Evolutionary conservation across 495 filamentous ascomycete species (phyloP).

Genomic region (Tuber brumale): DNA sequence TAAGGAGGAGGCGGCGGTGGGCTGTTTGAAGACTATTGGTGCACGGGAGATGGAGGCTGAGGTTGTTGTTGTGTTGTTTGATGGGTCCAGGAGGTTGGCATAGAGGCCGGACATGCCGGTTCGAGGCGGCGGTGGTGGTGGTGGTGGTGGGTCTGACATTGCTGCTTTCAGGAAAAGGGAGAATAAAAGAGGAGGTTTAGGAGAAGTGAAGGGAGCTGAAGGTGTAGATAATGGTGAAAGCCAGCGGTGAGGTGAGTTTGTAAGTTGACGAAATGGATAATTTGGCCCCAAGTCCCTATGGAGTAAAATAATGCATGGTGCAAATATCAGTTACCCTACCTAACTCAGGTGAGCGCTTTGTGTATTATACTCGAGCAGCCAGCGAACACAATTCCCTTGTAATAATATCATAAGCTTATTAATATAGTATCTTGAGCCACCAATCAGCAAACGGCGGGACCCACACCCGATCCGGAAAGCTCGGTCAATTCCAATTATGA

Average conservation of each 20-base stretch:
- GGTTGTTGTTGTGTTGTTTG: constrained; percentile 40
- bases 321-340: constrained; percentile 11
- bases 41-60: constrained; percentile 54
- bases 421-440: neutral
- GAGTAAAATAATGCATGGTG: neutral
- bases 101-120: constrained; percentile 49
- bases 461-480: neutral
- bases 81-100: constrained; percentile 56
- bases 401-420: neutral
- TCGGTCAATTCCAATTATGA: neutral
- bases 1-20: constrained; percentile 21
- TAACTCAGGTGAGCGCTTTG: neutral
- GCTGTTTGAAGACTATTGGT: constrained; percentile 68
- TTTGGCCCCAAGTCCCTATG: neutral
- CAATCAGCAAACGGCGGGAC: neutral
- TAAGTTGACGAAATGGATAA: neutral
- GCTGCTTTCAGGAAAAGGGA: neutral
- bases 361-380: too few species aligned
- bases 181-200: neutral
- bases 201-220: neutral
- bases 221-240: neutral
- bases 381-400: neutral
- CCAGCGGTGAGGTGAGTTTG: neutral
- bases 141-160: constrained; percentile 29
- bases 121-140: constrained; percentile 22